These are phyloP conservation scores for Pecoramyces ruminantium DNA, from an alignment of 192 early-diverging fungal genomes.

Conservation along the genomic window DNA sequence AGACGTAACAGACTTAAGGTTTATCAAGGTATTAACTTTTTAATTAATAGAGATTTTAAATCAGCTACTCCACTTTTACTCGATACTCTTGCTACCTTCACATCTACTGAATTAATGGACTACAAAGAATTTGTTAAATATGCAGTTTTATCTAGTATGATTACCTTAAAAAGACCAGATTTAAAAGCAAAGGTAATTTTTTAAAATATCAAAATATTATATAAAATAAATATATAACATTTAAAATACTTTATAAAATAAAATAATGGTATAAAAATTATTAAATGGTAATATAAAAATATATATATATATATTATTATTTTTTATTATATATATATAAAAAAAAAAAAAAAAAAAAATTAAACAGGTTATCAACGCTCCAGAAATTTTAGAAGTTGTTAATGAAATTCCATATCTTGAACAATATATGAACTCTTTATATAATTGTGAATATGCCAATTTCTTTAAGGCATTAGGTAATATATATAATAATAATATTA, in stretches of 20 bases:
- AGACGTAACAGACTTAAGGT: constrained; percentile 93
- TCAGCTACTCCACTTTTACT: constrained; percentile 75
- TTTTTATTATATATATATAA: no score
- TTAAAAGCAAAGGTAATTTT: constrained; percentile 75
- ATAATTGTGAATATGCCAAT: constrained; percentile 79
- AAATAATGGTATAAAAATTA: no score
- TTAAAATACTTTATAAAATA: no score
- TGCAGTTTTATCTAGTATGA: constrained; percentile 67
- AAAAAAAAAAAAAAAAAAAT: background rate
- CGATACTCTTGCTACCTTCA: constrained; percentile 90
- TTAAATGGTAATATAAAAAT: background rate
- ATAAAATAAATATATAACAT: no score
- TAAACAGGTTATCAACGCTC: constrained; percentile 67
- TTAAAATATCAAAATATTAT: no score
- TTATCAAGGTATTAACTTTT: constrained; percentile 80
- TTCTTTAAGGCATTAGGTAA: constrained; percentile 77
- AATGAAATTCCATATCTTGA: constrained; percentile 72
- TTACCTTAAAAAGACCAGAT: constrained; percentile 78
- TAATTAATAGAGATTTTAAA: constrained; percentile 93
- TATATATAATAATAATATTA: background rate
- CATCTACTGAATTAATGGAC: constrained; percentile 92
- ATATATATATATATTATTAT: background rate
- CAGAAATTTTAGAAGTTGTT: constrained; percentile 91
- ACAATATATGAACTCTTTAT: constrained; percentile 68
- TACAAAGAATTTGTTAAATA: constrained; percentile 95